Base-by-base conservation (phyloP, 495 filamentous ascomycete genomes). In the Aspergillus bridgeri region DNA sequence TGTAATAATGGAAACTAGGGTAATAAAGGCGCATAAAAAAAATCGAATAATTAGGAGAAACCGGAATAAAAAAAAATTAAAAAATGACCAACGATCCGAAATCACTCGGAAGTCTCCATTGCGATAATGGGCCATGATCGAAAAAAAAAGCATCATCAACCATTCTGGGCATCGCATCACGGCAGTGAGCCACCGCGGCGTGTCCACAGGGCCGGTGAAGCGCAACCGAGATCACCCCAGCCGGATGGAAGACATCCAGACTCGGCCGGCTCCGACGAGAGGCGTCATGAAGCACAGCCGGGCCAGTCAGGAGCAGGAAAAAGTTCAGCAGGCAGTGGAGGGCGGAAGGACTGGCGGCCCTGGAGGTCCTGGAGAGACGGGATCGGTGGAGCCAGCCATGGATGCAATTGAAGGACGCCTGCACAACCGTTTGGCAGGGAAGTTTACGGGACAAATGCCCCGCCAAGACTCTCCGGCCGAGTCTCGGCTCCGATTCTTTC, bases 141-240 rank as follows among this genome's bases (percentile, higher is more conserved):
- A 38, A 38, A 38, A 38, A 38, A 38, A 13, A 15, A 38, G 33
- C 33, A 38, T 38, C 33, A 38, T 38, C 33, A 13, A 13, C 33
- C 7, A 13, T 9, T 4, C 11, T 38, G 33, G 29, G 33, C 33
- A 38, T 15, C 25, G 25, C 25, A 27, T 38, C 8, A 38, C 33
- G 33, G 56, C 43, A 51, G 18, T 47, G 48, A 44, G 22, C 58
- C 19, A 52, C n/a, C n/a, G n/a, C n/a, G n/a, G n/a, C n/a, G 42
- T 42, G 53, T 38, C 51, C 49, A 51, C 6, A 38, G 13, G 33
- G 42, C 64, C 68, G 70, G 68, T 61, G 33, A 44, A 53, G 47
- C 48, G 20, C 51, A 68, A 55, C 70, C 66, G 70, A 69, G 65
- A 67, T 69, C 70, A 73, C 65, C 66, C 62, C 66, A 68, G 62